Conservation (phyloP, 768 basidiomycete species). For the Neoboletus brunneissimus region DNA sequence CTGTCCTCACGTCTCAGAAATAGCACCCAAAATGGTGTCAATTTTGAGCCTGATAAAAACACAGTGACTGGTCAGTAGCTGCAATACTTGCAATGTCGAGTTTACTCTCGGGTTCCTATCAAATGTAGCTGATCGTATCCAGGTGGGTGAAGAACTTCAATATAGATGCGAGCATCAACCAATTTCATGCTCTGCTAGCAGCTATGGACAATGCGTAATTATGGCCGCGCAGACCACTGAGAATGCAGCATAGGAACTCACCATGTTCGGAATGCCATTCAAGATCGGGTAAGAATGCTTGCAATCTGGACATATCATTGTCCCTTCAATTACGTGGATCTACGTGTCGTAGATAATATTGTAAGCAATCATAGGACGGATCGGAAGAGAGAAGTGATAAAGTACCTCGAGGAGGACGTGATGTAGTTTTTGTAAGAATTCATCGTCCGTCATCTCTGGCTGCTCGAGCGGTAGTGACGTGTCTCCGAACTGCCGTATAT, state of each 20-base stretch:
- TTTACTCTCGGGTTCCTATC: not conserved
- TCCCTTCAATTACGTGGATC: constrained; percentile 91
- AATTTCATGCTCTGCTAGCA: constrained; percentile 91
- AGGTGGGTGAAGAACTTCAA: not conserved
- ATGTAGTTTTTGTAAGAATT: constrained; percentile 78
- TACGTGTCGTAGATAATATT: constrained; percentile 29
- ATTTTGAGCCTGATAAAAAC: not conserved
- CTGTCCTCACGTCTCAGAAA: too few relatives aligned
- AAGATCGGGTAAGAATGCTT: constrained; percentile 85
- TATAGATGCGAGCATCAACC: constrained; percentile 34
- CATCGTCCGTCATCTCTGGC: constrained; percentile 77
- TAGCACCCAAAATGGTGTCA: not conserved
- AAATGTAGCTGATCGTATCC: not conserved
- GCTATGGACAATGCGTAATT: constrained; percentile 41
- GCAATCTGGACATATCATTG: constrained; percentile 93
- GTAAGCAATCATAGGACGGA: not conserved
- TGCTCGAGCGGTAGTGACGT: constrained; percentile 72
- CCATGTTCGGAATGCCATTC: constrained; percentile 98
- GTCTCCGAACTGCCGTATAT: constrained; percentile 70
- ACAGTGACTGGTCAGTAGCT: not conserved
- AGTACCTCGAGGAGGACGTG: constrained; percentile 90
- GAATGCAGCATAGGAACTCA: constrained; percentile 33
- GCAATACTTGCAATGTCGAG: not conserved
- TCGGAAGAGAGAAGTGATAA: not conserved
- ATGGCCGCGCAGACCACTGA: not conserved